Percentiles rank a stretch among this genome's conserved stretches.
phyloP scores from a whole-genome alignment of 192 early-diverging fungal genomes.

The Lobosporangium transversale region DNA sequence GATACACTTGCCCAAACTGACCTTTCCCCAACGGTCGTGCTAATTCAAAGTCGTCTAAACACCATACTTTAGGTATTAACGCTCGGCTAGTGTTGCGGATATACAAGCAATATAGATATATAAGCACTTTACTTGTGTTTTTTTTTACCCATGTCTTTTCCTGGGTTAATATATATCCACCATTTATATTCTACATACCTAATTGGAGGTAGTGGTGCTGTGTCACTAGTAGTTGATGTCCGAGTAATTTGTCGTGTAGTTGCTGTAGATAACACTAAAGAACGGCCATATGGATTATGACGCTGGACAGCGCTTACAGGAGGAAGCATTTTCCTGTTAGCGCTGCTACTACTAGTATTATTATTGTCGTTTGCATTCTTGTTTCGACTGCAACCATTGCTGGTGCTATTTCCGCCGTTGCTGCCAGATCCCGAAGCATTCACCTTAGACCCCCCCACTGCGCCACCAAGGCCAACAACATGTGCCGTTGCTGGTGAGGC shows the following conservation, averaged over 20 bases:
- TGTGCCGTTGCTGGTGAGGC: constrained; percentile 39
- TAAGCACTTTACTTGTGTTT: no score
- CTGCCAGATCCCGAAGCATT: no score
- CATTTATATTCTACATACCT: no score
- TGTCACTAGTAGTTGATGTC: constrained; percentile 6
- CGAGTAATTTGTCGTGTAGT: constrained; percentile 8
- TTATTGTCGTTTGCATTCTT: constrained; percentile 6
- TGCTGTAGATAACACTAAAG: constrained; percentile 18
- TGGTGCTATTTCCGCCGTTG: no score
- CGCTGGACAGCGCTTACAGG: constrained; percentile 29
- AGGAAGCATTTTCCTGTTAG: constrained; percentile 34
- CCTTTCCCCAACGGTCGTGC: constrained; percentile 90
- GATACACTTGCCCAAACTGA: constrained; percentile 96
- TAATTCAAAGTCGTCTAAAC: constrained; percentile 89
- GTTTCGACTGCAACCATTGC: neutral
- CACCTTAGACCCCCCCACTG: constrained; percentile 22
- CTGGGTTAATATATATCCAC: no score
- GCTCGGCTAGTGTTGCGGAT: constrained; percentile 28
- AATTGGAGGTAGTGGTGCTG: neutral
- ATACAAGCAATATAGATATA: no score
- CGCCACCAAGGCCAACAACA: constrained; percentile 29
- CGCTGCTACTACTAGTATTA: neutral
- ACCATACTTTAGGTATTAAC: constrained; percentile 56
- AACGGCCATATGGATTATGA: constrained; percentile 35
- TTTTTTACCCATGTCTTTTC: no score